phyloP scores from a whole-genome alignment of 2,329 filamentous ascomycete species.

The Stemphylium vesicarium region DNA sequence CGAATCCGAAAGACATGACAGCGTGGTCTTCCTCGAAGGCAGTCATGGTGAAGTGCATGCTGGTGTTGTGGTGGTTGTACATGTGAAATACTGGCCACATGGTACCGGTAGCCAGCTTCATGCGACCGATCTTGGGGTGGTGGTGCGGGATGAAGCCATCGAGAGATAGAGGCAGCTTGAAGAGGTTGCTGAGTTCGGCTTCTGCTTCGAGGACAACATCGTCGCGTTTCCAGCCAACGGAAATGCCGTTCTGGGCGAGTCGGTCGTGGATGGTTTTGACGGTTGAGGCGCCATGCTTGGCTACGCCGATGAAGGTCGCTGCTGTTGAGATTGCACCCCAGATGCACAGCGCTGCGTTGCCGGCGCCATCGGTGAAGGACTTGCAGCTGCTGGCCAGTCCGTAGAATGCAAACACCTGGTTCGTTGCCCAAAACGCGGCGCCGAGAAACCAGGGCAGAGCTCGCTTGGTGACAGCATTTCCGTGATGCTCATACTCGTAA shows the following conservation, averaged over 20 bases:
- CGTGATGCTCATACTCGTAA: not conserved
- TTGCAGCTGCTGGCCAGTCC: not conserved
- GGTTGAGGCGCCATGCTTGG: not conserved
- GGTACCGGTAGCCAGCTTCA: not conserved
- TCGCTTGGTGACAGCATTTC: not conserved
- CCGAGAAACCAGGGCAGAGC: not conserved
- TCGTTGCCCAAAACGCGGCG: not conserved
- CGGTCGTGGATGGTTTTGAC: not conserved
- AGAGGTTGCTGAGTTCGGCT: not conserved
- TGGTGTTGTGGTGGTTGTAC: not conserved
- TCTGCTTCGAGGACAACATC: not conserved
- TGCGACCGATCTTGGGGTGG: not conserved
- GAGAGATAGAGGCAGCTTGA: not conserved
- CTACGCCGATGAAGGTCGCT: not conserved
- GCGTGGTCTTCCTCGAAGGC: not conserved
- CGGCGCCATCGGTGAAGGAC: not conserved
- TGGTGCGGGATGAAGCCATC: not conserved
- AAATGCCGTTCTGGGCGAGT: not conserved
- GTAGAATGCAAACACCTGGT: not conserved
- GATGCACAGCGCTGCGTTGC: not conserved
- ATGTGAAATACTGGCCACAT: not conserved
- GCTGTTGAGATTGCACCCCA: not conserved
- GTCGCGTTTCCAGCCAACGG: not conserved
- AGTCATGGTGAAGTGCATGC: not conserved
- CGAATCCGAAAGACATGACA: not conserved